Percentiles rank a stretch among this genome's conserved stretches.
phyloP scores from a whole-genome alignment of 345 rosid species.

The Lepidium sativum region DNA sequence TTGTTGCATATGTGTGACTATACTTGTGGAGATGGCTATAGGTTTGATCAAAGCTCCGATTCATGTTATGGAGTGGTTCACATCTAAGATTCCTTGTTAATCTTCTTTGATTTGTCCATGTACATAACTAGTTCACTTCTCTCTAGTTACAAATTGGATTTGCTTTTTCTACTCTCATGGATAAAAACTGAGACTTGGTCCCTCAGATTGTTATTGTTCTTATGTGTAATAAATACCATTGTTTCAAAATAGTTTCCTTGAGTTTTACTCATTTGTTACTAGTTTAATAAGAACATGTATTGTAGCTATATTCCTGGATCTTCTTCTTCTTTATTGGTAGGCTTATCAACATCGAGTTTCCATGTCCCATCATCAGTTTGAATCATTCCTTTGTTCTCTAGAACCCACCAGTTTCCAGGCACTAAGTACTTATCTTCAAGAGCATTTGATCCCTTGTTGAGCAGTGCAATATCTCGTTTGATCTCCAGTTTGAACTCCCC shows the following conservation, averaged over 20 bases:
- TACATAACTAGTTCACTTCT: neutral
- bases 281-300: neutral
- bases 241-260: neutral
- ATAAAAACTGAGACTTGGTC: neutral
- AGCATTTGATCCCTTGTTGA: conserved; percentile 30
- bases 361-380: conserved; percentile 32
- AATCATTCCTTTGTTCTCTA: conserved; percentile 29
- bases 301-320: neutral
- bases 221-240: neutral
- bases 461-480: conserved; percentile 21
- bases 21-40: conserved; percentile 65
- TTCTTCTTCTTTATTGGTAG: neutral
- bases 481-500: conserved; percentile 21
- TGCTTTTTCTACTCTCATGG: neutral
- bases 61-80: conserved; percentile 89
- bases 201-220: neutral
- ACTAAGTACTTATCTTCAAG: conserved; percentile 28
- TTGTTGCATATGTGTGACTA: conserved; percentile 71
- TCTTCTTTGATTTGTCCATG: neutral
- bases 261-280: neutral
- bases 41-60: conserved; percentile 78
- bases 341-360: conserved; percentile 10
- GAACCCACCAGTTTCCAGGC: conserved; percentile 30
- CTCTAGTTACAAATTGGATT: neutral
- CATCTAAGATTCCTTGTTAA: conserved; percentile 72